These are phyloP conservation scores for Hyphopichia khmerensis DNA, from an alignment of 1,139 yeast genomes.

Conservation along the genomic window DNA sequence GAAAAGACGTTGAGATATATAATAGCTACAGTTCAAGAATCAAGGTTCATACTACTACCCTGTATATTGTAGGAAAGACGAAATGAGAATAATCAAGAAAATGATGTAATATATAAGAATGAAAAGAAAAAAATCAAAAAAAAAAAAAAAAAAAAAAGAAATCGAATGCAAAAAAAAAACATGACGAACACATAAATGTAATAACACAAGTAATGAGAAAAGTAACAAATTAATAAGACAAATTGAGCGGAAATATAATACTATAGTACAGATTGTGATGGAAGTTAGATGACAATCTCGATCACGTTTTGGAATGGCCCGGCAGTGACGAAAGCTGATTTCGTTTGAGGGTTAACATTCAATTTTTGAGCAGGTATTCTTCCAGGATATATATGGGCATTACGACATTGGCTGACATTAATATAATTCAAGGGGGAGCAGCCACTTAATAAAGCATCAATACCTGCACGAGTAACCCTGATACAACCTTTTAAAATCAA, in stretches of 20 bases:
- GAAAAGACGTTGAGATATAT: constrained; percentile 41
- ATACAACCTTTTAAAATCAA: constrained; percentile 67
- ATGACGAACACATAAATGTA: not conserved
- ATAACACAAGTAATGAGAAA: not conserved
- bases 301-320: constrained; percentile 54
- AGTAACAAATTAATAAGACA: not conserved
- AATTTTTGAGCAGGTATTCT: constrained; percentile 55
- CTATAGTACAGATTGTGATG: not conserved
- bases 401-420: constrained; percentile 69
- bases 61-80: not conserved
- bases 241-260: not conserved
- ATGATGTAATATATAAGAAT: not conserved
- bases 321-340: constrained; percentile 58
- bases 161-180: not conserved
- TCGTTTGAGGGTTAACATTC: constrained; percentile 49
- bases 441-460: constrained; percentile 61
- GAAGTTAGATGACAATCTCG: constrained; percentile 46
- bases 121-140: not conserved
- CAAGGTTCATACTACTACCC: too few relatives aligned
- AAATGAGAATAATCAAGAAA: not conserved
- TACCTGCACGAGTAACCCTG: constrained; percentile 73
- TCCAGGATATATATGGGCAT: constrained; percentile 59
- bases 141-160: too few relatives aligned
- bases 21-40: too few relatives aligned
- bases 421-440: constrained; percentile 52